Percentiles rank a stretch among this genome's conserved stretches.
Conservation (phyloP, 768 basidiomycete species). For the Mrakia gelida region DNA sequence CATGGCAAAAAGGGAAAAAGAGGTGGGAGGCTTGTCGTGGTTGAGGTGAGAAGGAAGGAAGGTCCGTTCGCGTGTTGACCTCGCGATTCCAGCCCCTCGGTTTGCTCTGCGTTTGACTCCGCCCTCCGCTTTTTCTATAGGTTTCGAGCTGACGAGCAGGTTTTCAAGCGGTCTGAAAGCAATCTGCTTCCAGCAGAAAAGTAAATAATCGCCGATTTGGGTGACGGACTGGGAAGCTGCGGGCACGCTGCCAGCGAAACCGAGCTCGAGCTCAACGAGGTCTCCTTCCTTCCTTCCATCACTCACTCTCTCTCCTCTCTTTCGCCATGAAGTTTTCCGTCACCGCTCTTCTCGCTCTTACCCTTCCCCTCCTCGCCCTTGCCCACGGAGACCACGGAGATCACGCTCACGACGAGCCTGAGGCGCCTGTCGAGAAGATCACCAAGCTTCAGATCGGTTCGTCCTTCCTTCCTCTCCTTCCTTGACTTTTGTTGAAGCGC, state of each 20-base stretch:
- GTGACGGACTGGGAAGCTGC: background rate
- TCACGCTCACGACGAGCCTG: background rate
- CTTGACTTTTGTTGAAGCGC: background rate
- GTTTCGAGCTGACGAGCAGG: background rate
- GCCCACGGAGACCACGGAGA: constrained; percentile 18
- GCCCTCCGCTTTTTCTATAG: background rate
- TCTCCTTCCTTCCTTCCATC: background rate
- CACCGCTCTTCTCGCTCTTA: background rate
- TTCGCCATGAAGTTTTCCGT: constrained; percentile 12
- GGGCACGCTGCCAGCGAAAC: background rate
- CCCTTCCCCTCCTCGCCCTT: constrained; percentile 8
- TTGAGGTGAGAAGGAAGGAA: background rate
- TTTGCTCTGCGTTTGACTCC: too few species aligned
- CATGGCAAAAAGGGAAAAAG: background rate
- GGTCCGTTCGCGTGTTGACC: background rate
- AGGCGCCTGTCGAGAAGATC: background rate
- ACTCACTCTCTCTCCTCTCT: background rate
- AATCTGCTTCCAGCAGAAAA: background rate
- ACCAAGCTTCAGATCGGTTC: constrained; percentile 14
- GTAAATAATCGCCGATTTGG: background rate
- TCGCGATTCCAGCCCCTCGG: background rate
- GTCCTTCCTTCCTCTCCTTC: background rate
- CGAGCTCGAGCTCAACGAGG: background rate
- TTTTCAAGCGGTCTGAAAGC: background rate
- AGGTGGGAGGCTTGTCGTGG: background rate